These are phyloP conservation scores for Thuja plicata DNA, from an alignment of 83 land plant genomes.

Conservation along the genomic window DNA sequence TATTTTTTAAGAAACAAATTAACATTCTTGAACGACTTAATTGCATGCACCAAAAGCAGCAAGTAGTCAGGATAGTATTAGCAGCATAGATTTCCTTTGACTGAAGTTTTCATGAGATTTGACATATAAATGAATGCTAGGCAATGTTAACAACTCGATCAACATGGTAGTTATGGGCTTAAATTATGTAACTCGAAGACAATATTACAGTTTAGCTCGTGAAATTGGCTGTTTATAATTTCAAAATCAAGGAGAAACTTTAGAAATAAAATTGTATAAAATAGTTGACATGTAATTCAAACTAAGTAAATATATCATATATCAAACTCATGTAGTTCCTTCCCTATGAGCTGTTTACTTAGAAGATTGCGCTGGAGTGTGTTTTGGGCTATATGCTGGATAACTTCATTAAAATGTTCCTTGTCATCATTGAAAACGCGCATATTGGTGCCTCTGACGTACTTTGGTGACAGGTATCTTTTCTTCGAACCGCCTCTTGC, in stretches of 20 bases:
- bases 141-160: neutral
- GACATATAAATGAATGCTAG: neutral
- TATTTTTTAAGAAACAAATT: neutral
- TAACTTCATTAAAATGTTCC: too few relatives aligned
- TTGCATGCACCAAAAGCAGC: neutral
- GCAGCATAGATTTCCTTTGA: too few relatives aligned
- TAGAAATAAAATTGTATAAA: too few relatives aligned
- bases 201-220: neutral
- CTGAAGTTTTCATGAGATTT: neutral
- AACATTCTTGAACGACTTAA: neutral
- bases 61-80: too few relatives aligned
- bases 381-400: too few relatives aligned
- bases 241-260: neutral
- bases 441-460: too few relatives aligned
- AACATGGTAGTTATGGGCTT: neutral
- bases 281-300: neutral
- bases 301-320: neutral
- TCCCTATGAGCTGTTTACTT: neutral
- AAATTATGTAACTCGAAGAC: too few relatives aligned
- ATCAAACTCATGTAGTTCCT: neutral
- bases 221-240: too few relatives aligned
- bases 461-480: too few relatives aligned
- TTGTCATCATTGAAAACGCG: too few relatives aligned
- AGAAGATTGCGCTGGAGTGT: too few relatives aligned
- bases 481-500: too few relatives aligned